phyloP scores from a whole-genome alignment of 495 filamentous ascomycete species.

The Saxophila tyrrhenica region DNA sequence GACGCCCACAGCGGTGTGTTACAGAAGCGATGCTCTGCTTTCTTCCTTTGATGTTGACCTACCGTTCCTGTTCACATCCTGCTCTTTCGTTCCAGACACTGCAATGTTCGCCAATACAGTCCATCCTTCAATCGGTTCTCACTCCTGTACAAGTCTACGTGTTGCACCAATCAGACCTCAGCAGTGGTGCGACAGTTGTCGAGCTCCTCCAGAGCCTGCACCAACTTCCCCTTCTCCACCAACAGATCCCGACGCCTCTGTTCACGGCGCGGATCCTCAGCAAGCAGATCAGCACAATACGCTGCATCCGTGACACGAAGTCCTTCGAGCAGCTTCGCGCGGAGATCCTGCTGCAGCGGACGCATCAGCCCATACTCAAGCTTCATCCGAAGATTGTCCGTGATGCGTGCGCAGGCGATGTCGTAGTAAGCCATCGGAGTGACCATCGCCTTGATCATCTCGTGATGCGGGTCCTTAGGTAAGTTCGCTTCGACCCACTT shows the following conservation, averaged over 20 bases:
- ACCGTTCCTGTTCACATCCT: no score
- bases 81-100: no score
- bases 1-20: no score
- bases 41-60: no score
- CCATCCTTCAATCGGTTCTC: no score
- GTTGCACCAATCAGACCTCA: neutral
- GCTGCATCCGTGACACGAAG: conserved; percentile 24
- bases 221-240: conserved; percentile 36
- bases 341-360: conserved; percentile 32
- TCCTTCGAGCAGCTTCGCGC: conserved; percentile 27
- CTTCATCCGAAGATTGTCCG: conserved; percentile 38
- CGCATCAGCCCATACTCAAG: conserved; percentile 39
- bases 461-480: conserved; percentile 32
- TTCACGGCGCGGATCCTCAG: conserved; percentile 39
- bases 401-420: conserved; percentile 38
- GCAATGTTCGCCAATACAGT: no score
- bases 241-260: conserved; percentile 29
- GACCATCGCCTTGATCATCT: conserved; percentile 43
- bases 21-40: no score
- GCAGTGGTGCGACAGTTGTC: neutral
- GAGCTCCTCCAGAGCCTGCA: conserved; percentile 27
- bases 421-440: conserved; percentile 42
- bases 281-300: conserved; percentile 37
- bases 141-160: no score
- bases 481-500: conserved; percentile 20